phyloP scores from a whole-genome alignment of 179 eudicot genomes.

The Carnegiea gigantea region DNA sequence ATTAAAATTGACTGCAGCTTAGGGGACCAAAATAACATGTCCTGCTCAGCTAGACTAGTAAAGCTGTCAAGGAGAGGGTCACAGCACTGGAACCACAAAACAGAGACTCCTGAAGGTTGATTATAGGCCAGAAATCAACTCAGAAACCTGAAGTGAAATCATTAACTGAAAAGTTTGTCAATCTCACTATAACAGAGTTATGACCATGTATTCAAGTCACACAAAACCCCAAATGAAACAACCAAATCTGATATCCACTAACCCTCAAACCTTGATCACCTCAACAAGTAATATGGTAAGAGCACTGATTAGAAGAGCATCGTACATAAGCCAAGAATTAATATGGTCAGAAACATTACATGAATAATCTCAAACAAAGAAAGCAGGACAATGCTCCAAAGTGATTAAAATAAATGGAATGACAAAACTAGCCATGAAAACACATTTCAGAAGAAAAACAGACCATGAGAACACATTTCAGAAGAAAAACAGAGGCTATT shows the following conservation, averaged over 20 bases:
- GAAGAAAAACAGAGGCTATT: constrained; percentile 9
- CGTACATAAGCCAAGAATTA: background rate
- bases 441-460: background rate
- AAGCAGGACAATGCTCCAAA: background rate
- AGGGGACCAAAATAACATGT: background rate
- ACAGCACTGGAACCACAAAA: background rate
- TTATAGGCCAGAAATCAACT: background rate
- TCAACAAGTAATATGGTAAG: background rate
- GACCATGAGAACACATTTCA: background rate
- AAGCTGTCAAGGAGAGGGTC: background rate
- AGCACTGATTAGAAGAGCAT: background rate
- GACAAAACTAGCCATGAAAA: background rate
- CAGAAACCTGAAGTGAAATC: background rate
- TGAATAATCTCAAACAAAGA: background rate
- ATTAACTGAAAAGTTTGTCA: background rate
- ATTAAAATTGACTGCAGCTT: background rate
- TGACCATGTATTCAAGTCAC: background rate
- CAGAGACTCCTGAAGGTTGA: background rate
- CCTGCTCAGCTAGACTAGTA: background rate
- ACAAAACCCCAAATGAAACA: background rate
- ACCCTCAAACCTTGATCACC: background rate
- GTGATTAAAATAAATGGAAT: background rate
- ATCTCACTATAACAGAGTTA: background rate
- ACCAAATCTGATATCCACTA: background rate
- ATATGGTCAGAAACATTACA: background rate